phyloP scores from a whole-genome alignment of 345 rosid genomes.

The Streptanthus diversifolius region DNA sequence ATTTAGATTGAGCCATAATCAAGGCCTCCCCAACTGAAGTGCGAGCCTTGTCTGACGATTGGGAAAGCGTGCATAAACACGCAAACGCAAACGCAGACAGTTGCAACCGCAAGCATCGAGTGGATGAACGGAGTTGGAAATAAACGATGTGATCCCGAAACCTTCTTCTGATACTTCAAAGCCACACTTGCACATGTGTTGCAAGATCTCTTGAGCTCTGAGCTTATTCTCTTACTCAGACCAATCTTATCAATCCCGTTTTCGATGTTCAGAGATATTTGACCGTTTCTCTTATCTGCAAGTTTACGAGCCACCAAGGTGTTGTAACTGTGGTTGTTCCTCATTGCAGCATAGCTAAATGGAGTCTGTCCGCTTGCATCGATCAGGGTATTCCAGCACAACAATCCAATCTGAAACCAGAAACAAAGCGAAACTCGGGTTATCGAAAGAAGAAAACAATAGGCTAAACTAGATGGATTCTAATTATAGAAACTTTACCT shows the following conservation, averaged over 20 bases:
- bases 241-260: constrained; percentile 38
- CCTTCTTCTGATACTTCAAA: constrained; percentile 42
- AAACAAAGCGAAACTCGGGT: background rate
- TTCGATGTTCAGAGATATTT: constrained; percentile 54
- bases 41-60: constrained; percentile 49
- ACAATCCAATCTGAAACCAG: constrained; percentile 56
- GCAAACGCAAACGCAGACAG: constrained; percentile 90
- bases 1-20: constrained; percentile 57
- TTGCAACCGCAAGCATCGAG: constrained; percentile 80
- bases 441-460: background rate
- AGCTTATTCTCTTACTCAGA: constrained; percentile 14
- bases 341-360: constrained; percentile 53
- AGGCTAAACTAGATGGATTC: background rate
- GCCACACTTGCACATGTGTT: constrained; percentile 53
- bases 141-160: constrained; percentile 49
- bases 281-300: constrained; percentile 58
- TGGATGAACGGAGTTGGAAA: constrained; percentile 70
- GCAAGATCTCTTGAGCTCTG: constrained; percentile 42
- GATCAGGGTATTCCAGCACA: constrained; percentile 55
- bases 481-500: constrained; percentile 40
- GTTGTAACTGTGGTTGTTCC: constrained; percentile 67
- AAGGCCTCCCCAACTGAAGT: constrained; percentile 75
- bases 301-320: constrained; percentile 59
- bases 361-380: constrained; percentile 66
- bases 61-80: constrained; percentile 68